These are phyloP conservation scores for Boletales sp. DNA, from an alignment of 768 basidiomycete species.

Conservation along the genomic window DNA sequence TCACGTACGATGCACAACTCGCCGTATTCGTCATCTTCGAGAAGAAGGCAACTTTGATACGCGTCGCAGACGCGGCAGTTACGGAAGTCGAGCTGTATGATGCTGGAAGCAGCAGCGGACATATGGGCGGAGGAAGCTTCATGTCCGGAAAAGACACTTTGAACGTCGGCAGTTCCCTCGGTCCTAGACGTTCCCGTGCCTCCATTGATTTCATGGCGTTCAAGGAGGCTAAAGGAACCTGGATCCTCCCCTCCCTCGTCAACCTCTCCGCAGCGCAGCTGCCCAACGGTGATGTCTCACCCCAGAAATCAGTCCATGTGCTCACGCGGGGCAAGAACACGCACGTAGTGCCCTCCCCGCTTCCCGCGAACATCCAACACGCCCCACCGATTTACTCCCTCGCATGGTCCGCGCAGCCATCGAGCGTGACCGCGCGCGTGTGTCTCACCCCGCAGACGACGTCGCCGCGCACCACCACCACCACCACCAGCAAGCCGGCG, in stretches of 20 bases:
- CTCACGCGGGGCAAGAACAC: slow-evolving; percentile 69
- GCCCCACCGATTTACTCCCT: slow-evolving; percentile 52
- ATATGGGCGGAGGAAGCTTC: slow-evolving; percentile 20
- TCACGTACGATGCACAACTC: slow-evolving; percentile 66
- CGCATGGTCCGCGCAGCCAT: slow-evolving; percentile 58
- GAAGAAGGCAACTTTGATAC: slow-evolving; percentile 84
- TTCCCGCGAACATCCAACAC: slow-evolving; percentile 49
- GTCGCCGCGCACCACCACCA: not conserved
- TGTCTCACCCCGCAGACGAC: slow-evolving; percentile 34
- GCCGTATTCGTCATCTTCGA: slow-evolving; percentile 83
- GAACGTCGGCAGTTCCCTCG: slow-evolving; percentile 21
- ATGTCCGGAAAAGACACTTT: slow-evolving; percentile 20
- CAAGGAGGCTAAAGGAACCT: slow-evolving; percentile 30
- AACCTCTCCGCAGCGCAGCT: slow-evolving; percentile 22
- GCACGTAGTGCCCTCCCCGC: slow-evolving; percentile 64
- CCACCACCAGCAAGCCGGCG: not conserved
- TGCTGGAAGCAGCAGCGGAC: slow-evolving; percentile 7
- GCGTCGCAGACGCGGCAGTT: slow-evolving; percentile 75
- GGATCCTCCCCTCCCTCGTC: slow-evolving; percentile 25
- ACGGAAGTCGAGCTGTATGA: slow-evolving; percentile 70
- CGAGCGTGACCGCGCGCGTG: slow-evolving; percentile 51
- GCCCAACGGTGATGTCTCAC: slow-evolving; percentile 14
- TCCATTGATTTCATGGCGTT: slow-evolving; percentile 43
- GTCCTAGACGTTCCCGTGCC: slow-evolving; percentile 36
- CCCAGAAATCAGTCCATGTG: slow-evolving; percentile 48